These are phyloP conservation scores for Lineolata rhizophorae DNA, from an alignment of 495 filamentous ascomycete genomes.

Conservation along the genomic window DNA sequence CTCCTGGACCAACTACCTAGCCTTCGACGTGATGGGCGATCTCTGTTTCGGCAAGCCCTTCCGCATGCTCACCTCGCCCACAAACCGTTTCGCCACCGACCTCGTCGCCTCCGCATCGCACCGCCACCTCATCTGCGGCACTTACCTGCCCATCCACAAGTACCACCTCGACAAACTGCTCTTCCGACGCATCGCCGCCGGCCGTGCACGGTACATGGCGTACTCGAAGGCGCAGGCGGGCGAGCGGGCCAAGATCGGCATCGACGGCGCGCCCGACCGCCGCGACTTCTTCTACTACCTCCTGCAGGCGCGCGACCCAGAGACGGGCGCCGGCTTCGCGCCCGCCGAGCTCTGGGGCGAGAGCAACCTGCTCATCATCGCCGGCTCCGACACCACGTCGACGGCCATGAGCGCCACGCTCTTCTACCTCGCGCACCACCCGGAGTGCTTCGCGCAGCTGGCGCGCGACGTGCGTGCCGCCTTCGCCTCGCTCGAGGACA, in stretches of 20 bases:
- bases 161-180: slow-evolving; percentile 35
- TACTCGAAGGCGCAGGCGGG: slow-evolving; percentile 34
- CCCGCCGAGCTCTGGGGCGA: slow-evolving; percentile 17
- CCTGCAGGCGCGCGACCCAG: slow-evolving; percentile 15
- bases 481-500: slow-evolving; percentile 32
- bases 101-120: slow-evolving; percentile 32
- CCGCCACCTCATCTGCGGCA: slow-evolving; percentile 33
- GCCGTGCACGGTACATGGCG: slow-evolving; percentile 38
- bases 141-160: slow-evolving; percentile 31
- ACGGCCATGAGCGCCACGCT: slow-evolving; percentile 31
- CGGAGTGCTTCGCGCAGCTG: slow-evolving; percentile 22
- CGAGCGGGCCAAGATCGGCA: slow-evolving; percentile 23
- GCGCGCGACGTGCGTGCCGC: slow-evolving; percentile 27
- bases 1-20: slow-evolving; percentile 41
- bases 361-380: slow-evolving; percentile 17
- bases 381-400: slow-evolving; percentile 13
- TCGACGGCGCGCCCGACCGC: background rate
- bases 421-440: slow-evolving; percentile 38
- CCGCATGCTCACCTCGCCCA: slow-evolving; percentile 39
- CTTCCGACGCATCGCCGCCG: slow-evolving; percentile 31
- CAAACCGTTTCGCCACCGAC: slow-evolving; percentile 35
- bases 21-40: slow-evolving; percentile 55
- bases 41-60: slow-evolving; percentile 50
- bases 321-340: slow-evolving; percentile 16
- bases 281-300: slow-evolving; percentile 18